Percentiles rank a stretch among this genome's conserved stretches.
phyloP scores from a whole-genome alignment of 1,284 basidiomycete genomes.

The Ustilago xerochloae region DNA sequence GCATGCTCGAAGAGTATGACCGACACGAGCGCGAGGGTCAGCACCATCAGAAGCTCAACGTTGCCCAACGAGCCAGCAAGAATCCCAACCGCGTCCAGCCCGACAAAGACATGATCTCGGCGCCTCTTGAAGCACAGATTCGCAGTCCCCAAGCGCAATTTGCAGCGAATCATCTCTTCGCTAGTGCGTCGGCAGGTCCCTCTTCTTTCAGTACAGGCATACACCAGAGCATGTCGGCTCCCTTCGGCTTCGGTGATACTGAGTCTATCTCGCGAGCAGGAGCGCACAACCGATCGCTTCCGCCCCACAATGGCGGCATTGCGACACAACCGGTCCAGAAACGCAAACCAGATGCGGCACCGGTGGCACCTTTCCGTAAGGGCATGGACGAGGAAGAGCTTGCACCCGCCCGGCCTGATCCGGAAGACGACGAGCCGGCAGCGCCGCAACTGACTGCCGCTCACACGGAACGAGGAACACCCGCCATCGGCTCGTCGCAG shows the following conservation, averaged over 20 bases:
- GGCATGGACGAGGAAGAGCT: constrained; percentile 56
- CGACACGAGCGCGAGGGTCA: constrained; percentile 40
- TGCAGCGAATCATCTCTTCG: constrained; percentile 61
- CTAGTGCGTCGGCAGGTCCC: constrained; percentile 40
- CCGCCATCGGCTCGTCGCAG: constrained; percentile 1
- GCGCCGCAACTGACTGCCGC: constrained; percentile 11
- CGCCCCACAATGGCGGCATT: neutral
- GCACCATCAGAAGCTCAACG: constrained; percentile 29
- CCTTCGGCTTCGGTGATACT: constrained; percentile 14
- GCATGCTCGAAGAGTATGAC: constrained; percentile 81
- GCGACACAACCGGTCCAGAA: constrained; percentile 6
- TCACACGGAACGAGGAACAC: neutral
- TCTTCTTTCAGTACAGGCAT: constrained; percentile 24
- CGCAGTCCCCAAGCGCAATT: constrained; percentile 59
- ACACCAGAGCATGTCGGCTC: constrained; percentile 12
- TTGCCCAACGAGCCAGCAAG: constrained; percentile 35
- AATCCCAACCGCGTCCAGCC: constrained; percentile 38
- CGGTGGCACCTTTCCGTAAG: constrained; percentile 58
- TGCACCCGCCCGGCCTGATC: constrained; percentile 22
- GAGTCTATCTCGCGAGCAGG: constrained; percentile 13
- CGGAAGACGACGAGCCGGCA: constrained; percentile 32
- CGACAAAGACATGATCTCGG: constrained; percentile 66
- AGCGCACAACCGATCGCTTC: neutral
- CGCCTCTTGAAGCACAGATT: constrained; percentile 66
- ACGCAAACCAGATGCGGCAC: constrained; percentile 21